Conservation (phyloP, 306 rosid genomes). For the Spatholobus suberectus region DNA sequence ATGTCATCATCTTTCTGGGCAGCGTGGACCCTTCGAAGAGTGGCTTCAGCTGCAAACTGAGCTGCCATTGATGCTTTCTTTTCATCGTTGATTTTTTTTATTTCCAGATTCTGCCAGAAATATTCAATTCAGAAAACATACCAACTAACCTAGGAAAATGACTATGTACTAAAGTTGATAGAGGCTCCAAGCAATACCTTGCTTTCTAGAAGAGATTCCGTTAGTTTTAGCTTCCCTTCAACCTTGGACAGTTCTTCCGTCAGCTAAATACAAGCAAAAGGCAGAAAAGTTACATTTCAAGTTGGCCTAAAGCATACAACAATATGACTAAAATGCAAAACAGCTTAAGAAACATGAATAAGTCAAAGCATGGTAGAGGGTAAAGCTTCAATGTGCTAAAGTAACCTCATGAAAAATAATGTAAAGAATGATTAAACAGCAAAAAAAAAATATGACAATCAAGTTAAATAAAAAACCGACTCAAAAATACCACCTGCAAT, state of each 20-base stretch:
- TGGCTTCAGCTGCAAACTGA: slow-evolving; percentile 98
- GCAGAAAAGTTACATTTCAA: slow-evolving; percentile 33
- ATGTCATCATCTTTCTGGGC: slow-evolving; percentile 99
- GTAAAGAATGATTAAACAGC: slow-evolving; percentile 4
- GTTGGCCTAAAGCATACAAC: slow-evolving; percentile 17
- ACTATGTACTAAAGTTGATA: slow-evolving; percentile 32
- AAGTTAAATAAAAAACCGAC: slow-evolving; percentile 25
- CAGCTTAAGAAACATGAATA: slow-evolving; percentile 14
- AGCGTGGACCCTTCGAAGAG: slow-evolving; percentile 95
- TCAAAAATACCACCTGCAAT: slow-evolving; percentile 3
- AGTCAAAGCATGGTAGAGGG: slow-evolving; percentile 1
- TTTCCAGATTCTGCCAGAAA: slow-evolving; percentile 88
- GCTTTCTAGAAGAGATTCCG: slow-evolving; percentile 93
- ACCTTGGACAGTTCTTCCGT: slow-evolving; percentile 88
- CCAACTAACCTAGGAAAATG: slow-evolving; percentile 21
- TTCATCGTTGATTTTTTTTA: slow-evolving; percentile 95
- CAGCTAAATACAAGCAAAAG: slow-evolving; percentile 57
- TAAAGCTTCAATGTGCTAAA: slow-evolving; percentile 19
- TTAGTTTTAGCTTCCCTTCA: slow-evolving; percentile 86
- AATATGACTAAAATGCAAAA: slow-evolving; percentile 13
- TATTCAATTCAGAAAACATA: slow-evolving; percentile 32
- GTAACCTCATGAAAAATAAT: not conserved
- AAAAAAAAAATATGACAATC: not conserved
- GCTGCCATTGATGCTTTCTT: slow-evolving; percentile 99
- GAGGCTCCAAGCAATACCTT: slow-evolving; percentile 61